Conservation (phyloP, 352 stramenopile species). For the Phytophthora nicotianae region DNA sequence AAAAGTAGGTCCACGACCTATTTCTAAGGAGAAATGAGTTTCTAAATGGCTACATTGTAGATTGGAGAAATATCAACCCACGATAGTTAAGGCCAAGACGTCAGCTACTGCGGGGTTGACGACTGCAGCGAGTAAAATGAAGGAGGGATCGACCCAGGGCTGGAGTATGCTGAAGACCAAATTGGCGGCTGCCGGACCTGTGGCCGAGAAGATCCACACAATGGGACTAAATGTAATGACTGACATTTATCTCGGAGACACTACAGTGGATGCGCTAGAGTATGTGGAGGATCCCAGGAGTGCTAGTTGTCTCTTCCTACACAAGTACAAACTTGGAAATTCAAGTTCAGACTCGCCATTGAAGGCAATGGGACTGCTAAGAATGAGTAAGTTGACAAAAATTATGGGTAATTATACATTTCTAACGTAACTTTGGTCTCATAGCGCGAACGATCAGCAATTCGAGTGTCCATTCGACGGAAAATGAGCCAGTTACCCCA, state of each 20-base stretch:
- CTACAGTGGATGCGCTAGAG: conserved; percentile 51
- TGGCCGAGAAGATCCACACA: conserved; percentile 76
- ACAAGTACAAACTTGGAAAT: conserved; percentile 53
- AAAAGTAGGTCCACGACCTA: conserved; percentile 28
- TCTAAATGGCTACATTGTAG: conserved; percentile 32
- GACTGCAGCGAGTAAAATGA: conserved; percentile 48
- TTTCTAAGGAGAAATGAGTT: conserved; percentile 8
- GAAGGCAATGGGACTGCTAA: conserved; percentile 39
- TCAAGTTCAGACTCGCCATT: conserved; percentile 21
- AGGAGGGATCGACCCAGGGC: conserved; percentile 75
- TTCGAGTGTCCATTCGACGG: conserved; percentile 29
- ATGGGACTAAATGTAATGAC: conserved; percentile 78
- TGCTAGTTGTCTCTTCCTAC: conserved; percentile 59
- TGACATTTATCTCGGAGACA: conserved; percentile 70
- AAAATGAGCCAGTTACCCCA: conserved; percentile 16
- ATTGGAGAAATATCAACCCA: conserved; percentile 76
- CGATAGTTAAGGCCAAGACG: conserved; percentile 73
- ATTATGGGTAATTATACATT: background rate
- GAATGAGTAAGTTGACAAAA: conserved; percentile 49
- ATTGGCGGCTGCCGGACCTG: conserved; percentile 65
- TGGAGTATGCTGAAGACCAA: conserved; percentile 86
- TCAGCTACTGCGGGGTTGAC: conserved; percentile 50
- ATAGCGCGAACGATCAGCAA: conserved; percentile 35
- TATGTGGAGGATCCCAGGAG: conserved; percentile 50
- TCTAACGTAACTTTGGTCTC: conserved; percentile 12